A percentile compares a stretch with the other conserved stretches of the same genome.
Evolutionary conservation across 441 rosid genomes (phyloP).

Genomic region (Euphorbia celastroides): DNA sequence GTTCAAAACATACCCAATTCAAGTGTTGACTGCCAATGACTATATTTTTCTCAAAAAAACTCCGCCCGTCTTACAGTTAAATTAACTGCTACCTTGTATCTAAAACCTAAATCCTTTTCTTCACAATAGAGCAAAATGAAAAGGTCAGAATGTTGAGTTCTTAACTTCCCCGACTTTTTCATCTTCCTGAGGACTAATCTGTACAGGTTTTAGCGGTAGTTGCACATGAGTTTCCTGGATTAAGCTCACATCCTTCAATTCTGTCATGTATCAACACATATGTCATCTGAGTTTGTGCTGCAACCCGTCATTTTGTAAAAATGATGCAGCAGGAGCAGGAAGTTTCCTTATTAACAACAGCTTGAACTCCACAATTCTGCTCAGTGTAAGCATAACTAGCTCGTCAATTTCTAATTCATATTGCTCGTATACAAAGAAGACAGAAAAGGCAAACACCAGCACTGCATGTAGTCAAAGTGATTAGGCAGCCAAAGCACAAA

Average conservation of each 20-base stretch:
- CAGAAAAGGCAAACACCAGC: constrained; percentile 59
- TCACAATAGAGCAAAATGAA: neutral
- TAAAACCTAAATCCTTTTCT: constrained; percentile 1
- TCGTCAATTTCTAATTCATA: constrained; percentile 64
- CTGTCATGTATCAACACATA: constrained; percentile 5
- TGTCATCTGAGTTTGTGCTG: constrained; percentile 17
- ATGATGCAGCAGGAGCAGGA: constrained; percentile 26
- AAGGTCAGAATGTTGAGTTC: neutral
- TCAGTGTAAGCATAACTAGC: constrained; percentile 29
- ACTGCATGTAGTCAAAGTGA: constrained; percentile 36
- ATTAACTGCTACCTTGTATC: neutral
- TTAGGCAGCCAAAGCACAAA: neutral
- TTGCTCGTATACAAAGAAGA: constrained; percentile 77
- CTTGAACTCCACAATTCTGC: constrained; percentile 22
- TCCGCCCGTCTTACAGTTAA: neutral
- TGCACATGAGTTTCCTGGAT: neutral
- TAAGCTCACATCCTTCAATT: neutral
- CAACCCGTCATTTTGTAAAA: constrained; percentile 13
- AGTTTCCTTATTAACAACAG: constrained; percentile 29
- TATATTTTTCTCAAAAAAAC: neutral
- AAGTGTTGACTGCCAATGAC: neutral
- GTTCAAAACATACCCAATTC: no score
- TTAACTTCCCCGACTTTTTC: neutral
- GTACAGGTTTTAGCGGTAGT: constrained; percentile 11
- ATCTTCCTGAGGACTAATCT: neutral